Conservation (phyloP, 768 basidiomycete genomes). For the Amanita pseudoporphyria region DNA sequence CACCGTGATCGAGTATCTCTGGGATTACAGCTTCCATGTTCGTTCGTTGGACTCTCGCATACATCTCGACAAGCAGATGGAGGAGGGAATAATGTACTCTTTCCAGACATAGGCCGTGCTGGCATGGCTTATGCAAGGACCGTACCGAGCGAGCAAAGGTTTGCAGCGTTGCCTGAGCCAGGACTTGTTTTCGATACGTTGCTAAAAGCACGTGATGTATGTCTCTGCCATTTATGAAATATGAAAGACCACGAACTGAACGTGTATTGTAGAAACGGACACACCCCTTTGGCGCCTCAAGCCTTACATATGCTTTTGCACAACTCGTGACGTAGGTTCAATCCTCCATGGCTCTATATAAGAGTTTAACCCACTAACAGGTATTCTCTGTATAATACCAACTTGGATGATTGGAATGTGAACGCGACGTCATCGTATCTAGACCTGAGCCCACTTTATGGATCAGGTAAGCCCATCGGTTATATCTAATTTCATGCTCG, state of each 20-base stretch:
- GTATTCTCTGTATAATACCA: too few relatives aligned
- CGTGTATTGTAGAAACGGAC: too few relatives aligned
- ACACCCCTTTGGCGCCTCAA: too few relatives aligned
- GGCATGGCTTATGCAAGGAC: slow-evolving; percentile 44
- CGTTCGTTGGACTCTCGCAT: too few relatives aligned
- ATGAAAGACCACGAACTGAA: too few relatives aligned
- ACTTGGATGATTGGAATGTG: slow-evolving; percentile 28
- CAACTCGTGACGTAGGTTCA: slow-evolving; percentile 37
- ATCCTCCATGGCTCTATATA: background rate
- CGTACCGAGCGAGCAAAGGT: slow-evolving; percentile 33
- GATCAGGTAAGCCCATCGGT: slow-evolving; percentile 26
- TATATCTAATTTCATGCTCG: too few relatives aligned
- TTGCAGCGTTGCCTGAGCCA: slow-evolving; percentile 43
- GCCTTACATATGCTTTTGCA: too few relatives aligned
- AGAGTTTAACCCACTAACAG: slow-evolving; percentile 22
- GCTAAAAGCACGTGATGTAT: too few relatives aligned
- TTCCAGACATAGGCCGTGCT: slow-evolving; percentile 39
- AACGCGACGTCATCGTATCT: slow-evolving; percentile 49
- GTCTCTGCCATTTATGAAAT: too few relatives aligned
- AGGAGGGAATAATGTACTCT: slow-evolving; percentile 35
- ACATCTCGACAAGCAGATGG: slow-evolving; percentile 44
- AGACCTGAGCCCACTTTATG: too few relatives aligned
- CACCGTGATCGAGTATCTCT: too few relatives aligned
- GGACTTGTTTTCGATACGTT: slow-evolving; percentile 55
- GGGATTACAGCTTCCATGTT: too few relatives aligned